Evolutionary conservation across 169 alveolate genomes (phyloP).

Genomic region (Plasmodium coatneyi): DNA sequence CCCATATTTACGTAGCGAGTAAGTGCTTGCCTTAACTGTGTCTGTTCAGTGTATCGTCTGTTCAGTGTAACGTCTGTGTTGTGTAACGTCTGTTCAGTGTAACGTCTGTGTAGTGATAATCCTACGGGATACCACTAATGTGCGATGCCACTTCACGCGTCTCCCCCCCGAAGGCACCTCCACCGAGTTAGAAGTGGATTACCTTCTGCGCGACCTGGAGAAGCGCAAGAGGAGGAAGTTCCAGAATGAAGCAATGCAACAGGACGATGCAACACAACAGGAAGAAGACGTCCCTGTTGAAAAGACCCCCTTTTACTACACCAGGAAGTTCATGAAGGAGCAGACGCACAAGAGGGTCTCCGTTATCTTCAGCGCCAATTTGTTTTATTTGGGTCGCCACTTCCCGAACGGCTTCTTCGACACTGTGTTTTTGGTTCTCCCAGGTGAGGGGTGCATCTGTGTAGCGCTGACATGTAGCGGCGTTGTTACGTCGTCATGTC

Average conservation of each 20-base stretch:
- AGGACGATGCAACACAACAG: neutral
- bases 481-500: neutral
- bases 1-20: conserved; percentile 60
- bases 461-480: neutral
- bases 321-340: conserved; percentile 22
- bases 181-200: conserved; percentile 38
- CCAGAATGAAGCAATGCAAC: neutral
- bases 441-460: neutral
- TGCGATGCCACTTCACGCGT: neutral
- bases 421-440: conserved; percentile 37
- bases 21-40: neutral
- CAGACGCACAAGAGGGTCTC: neutral
- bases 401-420: conserved; percentile 35
- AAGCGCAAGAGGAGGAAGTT: conserved; percentile 5
- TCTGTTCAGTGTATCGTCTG: no score
- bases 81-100: neutral
- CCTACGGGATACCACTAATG: neutral
- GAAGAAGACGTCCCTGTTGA: neutral
- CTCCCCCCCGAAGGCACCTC: neutral
- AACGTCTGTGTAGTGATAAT: neutral
- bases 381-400: conserved; percentile 4
- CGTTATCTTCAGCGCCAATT: conserved; percentile 13
- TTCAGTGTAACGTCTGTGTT: neutral
- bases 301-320: conserved; percentile 16
- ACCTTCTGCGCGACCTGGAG: conserved; percentile 24